Conservation (phyloP, 768 basidiomycete species). For the Leccinum ochraceum region DNA sequence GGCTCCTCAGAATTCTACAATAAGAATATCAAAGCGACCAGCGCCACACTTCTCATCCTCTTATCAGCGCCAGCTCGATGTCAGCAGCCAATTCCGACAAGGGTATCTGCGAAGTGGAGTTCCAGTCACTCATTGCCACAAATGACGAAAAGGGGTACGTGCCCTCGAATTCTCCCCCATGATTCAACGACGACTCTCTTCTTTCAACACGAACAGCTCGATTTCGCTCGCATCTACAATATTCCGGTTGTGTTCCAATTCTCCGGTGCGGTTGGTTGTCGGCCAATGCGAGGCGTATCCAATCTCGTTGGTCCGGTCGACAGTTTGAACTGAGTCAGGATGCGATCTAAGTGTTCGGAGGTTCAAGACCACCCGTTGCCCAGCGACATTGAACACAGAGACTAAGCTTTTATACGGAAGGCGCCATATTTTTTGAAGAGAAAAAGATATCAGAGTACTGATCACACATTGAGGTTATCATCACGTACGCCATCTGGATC, state of each 20-base stretch:
- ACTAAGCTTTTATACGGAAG: too few species aligned
- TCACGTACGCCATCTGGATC: slow-evolving; percentile 5
- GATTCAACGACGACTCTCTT: background rate
- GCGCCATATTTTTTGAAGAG: too few species aligned
- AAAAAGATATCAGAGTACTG: too few species aligned
- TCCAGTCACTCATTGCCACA: background rate
- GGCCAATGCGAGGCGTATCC: background rate
- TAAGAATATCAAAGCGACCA: background rate
- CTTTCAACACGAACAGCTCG: background rate
- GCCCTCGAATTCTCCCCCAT: background rate
- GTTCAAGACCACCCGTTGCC: slow-evolving; percentile 23
- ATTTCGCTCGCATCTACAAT: background rate
- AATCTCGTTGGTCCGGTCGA: too few species aligned
- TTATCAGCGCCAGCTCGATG: too few species aligned
- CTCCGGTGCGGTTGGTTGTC: too few species aligned
- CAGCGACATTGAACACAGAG: background rate
- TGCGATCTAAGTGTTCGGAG: slow-evolving; percentile 3
- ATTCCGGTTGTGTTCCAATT: background rate
- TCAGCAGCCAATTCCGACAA: too few species aligned
- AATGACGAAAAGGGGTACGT: background rate
- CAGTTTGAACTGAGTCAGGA: background rate
- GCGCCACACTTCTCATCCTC: too few species aligned
- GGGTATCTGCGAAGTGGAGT: too few species aligned
- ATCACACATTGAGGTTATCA: background rate
- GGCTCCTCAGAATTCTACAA: background rate